Evolutionary conservation across 345 rosid species (phyloP), one percentile per base, ranked within the genome.

Genomic region (Aquilaria yunnanensis): DNA sequence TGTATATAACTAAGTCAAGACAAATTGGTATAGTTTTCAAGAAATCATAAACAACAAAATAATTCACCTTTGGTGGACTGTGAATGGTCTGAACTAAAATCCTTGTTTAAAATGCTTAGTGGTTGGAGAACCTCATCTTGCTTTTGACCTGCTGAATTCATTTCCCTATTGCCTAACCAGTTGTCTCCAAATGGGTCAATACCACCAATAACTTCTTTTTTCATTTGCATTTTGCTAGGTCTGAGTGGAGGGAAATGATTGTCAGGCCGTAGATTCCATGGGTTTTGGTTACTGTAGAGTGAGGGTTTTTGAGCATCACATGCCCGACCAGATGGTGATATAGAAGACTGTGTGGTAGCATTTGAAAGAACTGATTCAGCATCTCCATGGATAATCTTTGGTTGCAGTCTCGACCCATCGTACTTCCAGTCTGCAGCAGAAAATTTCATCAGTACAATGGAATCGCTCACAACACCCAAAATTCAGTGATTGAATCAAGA

Each of bases 261-360:
- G 63, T 78, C 89, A 56, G 75, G 76, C 61, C 53, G 77, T 48
- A 80, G 66, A 72, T 76, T 80, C 85, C 85, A 85, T 51, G 87
- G 96, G 70, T 85, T 87, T 76, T 85, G 91, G 72, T 75, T 77
- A 72, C 80, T 78, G 73, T 83, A 88, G 58, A 88, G 72, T 16
- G 89, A 77, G 16, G 80, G 78, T 69, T 80, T 87, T 65, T 66
- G 80, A 43, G 69, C 56, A 64, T 75, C 82, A 50, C 65, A 75
- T 50, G 41, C 63, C 59, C 60, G 55, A 58, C 57, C 14, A 10
- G 68, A 51, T 67, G 79, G 66, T 63, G 78, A 62, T 11, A 61
- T 43, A 46, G 75, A 74, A 47, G 62, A 37, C 30, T 55, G 60
- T 33, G 29, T 10, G 51, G 64, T 58, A 60, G 66, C 70, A 70